Evolutionary conservation across 2,329 filamentous ascomycete genomes (phyloP), one percentile per base, ranked within the genome.

Genomic region (Monilinia fructicola): DNA sequence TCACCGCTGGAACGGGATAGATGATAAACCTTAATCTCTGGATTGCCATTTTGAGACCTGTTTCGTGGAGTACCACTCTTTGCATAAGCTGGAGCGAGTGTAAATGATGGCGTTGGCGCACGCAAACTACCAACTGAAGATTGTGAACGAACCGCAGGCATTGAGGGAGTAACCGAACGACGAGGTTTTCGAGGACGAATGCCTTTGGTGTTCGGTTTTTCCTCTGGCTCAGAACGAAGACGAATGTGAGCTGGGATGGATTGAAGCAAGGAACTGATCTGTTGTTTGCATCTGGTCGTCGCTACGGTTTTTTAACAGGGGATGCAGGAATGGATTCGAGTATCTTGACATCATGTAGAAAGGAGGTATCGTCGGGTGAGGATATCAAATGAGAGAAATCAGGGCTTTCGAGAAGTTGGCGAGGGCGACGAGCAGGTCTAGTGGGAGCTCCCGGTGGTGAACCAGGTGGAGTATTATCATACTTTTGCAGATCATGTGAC

Each of bases 1-100:
- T 95, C 89, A 66, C 91, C 91, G 46, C 90, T 92, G 23, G 90
- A 88, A 58, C 93, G 87, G 18, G 92, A 92, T 48, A 99, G 85
- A 78, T 98, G 93, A 74, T 98, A 99, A 2, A 97, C 83, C 77
- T 93, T 93, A 74, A 97, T 94, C 68, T 94, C 93, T 61, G 88
- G 85, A 66, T 88, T 84, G 62, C 83, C 83, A 55, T 80, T 79
- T 65, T 79, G 78, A 38, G 80, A 79, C 35, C 83, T 80, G 0
- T 81, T 78, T 11, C 84, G 82, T 3, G 79, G 73, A 28, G 68
- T 72, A 1, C 67, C 72, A 46, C 31, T 60, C 72, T 84, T 84
- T 26, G 77, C 75, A 66, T 78, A 78, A 21, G 82, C 88, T 0
- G 90, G 89, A 23, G 88, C 88, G 0, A 93, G 81, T 7, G 87